A percentile compares a stretch with the other conserved stretches of the same genome.
Evolutionary conservation across 2,329 filamentous ascomycete genomes (phyloP).

Genomic region (Aureobasidium sp.): DNA sequence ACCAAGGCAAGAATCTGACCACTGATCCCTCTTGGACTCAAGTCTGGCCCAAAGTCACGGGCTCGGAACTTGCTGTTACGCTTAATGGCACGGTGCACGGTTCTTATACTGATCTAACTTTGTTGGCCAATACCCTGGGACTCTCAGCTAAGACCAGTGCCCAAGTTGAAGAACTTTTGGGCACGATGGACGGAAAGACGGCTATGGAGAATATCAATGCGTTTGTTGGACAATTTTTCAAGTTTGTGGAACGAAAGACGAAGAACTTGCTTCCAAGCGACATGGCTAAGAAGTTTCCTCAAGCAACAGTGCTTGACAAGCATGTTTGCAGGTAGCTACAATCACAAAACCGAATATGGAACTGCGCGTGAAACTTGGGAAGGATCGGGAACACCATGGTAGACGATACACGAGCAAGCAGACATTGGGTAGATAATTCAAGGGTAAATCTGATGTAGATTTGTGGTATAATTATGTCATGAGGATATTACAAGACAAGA

Average conservation of each 20-base stretch:
- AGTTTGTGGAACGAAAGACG: neutral
- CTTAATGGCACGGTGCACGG: neutral
- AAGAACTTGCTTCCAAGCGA: neutral
- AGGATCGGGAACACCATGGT: too few species aligned
- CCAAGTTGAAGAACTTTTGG: neutral
- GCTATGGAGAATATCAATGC: neutral
- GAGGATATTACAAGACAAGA: neutral
- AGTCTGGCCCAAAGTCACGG: neutral
- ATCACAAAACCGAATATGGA: too few species aligned
- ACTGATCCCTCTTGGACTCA: neutral
- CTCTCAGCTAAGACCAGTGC: too few species aligned
- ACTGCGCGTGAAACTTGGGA: too few species aligned
- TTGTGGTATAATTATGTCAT: neutral
- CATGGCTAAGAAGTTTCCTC: neutral
- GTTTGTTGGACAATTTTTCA: neutral
- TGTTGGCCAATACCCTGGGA: neutral
- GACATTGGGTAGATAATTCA: too few species aligned
- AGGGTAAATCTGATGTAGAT: neutral
- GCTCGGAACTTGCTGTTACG: neutral
- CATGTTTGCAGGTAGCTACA: neutral
- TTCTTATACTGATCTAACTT: neutral
- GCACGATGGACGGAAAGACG: neutral
- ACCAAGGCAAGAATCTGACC: neutral
- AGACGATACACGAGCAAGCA: too few species aligned
- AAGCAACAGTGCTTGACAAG: neutral